Evolutionary conservation across 148 eudicot genomes (phyloP), one percentile per base, ranked within the genome.

Genomic region (Rhododendron ovatum): DNA sequence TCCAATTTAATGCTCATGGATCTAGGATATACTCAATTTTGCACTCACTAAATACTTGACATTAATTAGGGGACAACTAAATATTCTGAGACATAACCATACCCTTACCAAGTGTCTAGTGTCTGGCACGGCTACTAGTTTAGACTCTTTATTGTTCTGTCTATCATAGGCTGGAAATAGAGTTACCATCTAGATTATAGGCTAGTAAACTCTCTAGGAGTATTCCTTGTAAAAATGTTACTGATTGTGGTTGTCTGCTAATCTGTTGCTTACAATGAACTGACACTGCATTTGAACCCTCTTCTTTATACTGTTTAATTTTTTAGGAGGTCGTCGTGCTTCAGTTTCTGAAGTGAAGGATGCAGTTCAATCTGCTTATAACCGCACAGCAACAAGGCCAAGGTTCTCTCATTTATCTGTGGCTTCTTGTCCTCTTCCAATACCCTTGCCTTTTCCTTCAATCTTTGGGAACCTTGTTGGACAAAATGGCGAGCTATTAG

Each of bases 381-480:
- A 82, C 51, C 88, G 87, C 26, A 85, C 86, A 71, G 71, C 37
- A 50, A 55, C 83, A 77, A 91, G 89, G 87, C 98, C 98, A 47
- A 93, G 89, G 85, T 95, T 93, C 91, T 95, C 94, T 69, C 95
- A 95, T 83, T 88, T 94, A 74, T 94, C 96, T 11, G 91, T 89
- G 33, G 89, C 96, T 77, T 91, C 86, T 41, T 95, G 95, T 83
- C 96, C 98, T 88, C 95, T 97, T 65, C 98, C 99, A 1, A 93
- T 97, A 73, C 98, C 98, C 14, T 92, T 97, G 78, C 98, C 98
- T 24, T 97, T 93, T 80, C 98, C 98, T 59, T 91, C 96, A 61
- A 94, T 97, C 88, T 95, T 94, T 84, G 88, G 90, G 5, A 88
- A 88, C 61, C 87, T 53, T 61, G 92, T 97, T 37, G 95, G 98